Evolutionary conservation across 768 basidiomycete genomes (phyloP).

Genomic region (Mrakia frigida): DNA sequence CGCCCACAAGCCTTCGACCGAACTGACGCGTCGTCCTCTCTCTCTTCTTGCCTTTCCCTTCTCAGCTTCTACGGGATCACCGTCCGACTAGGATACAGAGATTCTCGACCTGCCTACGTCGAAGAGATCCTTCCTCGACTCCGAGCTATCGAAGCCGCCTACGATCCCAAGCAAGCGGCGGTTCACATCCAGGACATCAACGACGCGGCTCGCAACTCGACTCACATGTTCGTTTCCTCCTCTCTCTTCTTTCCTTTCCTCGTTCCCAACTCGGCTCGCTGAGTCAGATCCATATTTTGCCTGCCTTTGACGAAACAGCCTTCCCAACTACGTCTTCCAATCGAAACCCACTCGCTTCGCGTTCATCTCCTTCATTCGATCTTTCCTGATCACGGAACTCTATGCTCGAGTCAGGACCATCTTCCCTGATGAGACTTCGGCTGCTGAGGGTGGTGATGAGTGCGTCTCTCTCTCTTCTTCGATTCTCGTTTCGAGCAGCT

Average conservation of each 20-base stretch:
- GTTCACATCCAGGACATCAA: slow-evolving; percentile 48
- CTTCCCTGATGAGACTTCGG: slow-evolving; percentile 61
- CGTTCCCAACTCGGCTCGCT: not conserved
- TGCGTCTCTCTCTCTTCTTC: slow-evolving; percentile 41
- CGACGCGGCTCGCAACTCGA: slow-evolving; percentile 47
- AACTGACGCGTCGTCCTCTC: not conserved
- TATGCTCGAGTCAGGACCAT: slow-evolving; percentile 55
- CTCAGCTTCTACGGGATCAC: slow-evolving; percentile 55
- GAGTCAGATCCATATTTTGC: slow-evolving; percentile 4
- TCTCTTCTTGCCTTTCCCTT: not conserved
- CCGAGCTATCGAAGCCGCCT: slow-evolving; percentile 50
- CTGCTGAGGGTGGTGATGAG: slow-evolving; percentile 53
- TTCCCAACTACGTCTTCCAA: slow-evolving; percentile 38
- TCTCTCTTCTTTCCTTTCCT: not conserved
- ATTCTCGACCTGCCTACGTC: slow-evolving; percentile 45
- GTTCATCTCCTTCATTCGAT: slow-evolving; percentile 50
- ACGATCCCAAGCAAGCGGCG: slow-evolving; percentile 41
- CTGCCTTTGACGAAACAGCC: slow-evolving; percentile 36
- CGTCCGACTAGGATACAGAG: slow-evolving; percentile 58
- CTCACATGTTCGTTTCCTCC: slow-evolving; percentile 56
- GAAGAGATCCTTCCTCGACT: slow-evolving; percentile 54
- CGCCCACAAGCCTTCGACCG: not conserved
- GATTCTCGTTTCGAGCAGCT: not conserved
- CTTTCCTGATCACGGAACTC: slow-evolving; percentile 57
- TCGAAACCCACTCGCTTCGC: slow-evolving; percentile 38